Percentiles rank a stretch among this genome's conserved stretches.
These are phyloP conservation scores for Psilocybe sp. DNA, from an alignment of 768 basidiomycete species.

Conservation along the genomic window DNA sequence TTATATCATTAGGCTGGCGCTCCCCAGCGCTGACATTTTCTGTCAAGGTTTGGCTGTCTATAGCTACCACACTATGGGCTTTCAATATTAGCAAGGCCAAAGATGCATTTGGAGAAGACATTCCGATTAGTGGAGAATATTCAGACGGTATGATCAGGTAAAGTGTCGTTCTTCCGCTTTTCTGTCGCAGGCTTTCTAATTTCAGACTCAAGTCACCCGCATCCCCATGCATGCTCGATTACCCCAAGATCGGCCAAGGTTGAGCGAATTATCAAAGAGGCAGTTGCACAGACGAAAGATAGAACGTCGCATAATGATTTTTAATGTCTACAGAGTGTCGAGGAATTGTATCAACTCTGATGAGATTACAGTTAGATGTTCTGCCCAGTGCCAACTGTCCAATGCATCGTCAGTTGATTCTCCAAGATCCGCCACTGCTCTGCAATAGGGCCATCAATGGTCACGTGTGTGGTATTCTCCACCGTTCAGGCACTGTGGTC, in stretches of 20 bases:
- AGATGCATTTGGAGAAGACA: constrained; percentile 1
- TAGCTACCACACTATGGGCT: neutral
- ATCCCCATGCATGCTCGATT: neutral
- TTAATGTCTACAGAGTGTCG: no score
- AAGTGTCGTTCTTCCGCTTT: neutral
- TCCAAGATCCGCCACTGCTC: no score
- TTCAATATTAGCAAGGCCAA: neutral
- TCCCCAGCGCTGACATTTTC: neutral
- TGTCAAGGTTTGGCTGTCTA: neutral
- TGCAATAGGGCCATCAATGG: no score
- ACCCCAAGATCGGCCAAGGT: neutral
- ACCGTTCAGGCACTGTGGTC: no score
- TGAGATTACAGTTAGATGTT: no score
- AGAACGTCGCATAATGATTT: no score
- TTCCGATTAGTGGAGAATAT: neutral
- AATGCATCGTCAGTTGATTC: no score
- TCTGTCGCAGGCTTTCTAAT: neutral
- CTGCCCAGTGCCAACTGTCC: no score
- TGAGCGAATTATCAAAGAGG: neutral
- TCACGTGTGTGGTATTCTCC: no score
- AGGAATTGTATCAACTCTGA: no score
- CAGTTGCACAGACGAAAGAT: no score
- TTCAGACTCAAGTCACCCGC: neutral
- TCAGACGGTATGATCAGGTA: constrained; percentile 1
- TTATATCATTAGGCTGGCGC: no score